These are phyloP conservation scores for Mycena belliarum DNA, from an alignment of 768 basidiomycete genomes.

Conservation along the genomic window DNA sequence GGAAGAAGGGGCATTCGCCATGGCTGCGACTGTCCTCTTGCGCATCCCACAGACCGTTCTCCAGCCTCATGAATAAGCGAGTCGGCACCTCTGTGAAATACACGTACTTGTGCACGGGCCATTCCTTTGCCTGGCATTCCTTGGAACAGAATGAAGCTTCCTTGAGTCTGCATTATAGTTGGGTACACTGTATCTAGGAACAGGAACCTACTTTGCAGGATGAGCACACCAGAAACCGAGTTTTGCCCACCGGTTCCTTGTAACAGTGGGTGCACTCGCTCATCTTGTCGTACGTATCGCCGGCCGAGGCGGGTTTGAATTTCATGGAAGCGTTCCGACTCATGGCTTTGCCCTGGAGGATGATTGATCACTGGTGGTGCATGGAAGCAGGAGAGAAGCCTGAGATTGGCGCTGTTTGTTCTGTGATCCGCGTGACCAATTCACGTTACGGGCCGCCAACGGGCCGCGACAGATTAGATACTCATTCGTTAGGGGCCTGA, in stretches of 20 bases:
- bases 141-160: constrained; percentile 10
- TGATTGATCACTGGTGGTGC: too few species aligned
- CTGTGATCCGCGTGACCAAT: too few species aligned
- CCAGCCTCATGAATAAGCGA: background rate
- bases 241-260: background rate
- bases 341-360: too few species aligned
- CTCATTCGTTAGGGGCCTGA: too few species aligned
- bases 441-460: too few species aligned
- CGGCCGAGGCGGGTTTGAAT: constrained; percentile 11
- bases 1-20: constrained; percentile 10
- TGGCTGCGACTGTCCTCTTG: background rate
- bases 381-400: too few species aligned
- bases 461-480: too few species aligned
- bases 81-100: background rate
- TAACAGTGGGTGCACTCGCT: constrained; percentile 3
- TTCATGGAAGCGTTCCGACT: constrained; percentile 7
- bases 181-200: background rate
- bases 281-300: constrained; percentile 14
- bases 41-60: constrained; percentile 9
- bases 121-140: constrained; percentile 11
- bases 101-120: background rate
- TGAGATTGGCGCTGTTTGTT: too few species aligned
- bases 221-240: constrained; percentile 6
- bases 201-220: constrained; percentile 1
- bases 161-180: background rate